Base-by-base conservation (phyloP, 306 rosid genomes). In the Luffa acutangula region DNA sequence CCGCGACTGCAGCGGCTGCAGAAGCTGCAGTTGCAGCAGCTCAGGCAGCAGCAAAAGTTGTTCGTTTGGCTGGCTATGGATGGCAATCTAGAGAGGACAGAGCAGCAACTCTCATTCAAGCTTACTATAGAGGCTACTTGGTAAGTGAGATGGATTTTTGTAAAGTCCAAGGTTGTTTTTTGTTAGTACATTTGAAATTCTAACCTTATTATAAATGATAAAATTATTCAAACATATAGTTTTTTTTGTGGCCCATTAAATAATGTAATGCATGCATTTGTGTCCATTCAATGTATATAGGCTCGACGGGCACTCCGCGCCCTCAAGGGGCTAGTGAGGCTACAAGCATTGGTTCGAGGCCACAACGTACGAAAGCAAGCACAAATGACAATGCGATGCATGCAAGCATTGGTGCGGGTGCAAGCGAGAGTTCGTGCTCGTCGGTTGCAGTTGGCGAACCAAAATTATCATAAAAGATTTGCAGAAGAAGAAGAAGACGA, bases 301-400 rank as follows among this genome's bases (percentile, higher is more conserved):
- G 96, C 97, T 72, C 86, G 99, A 80, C 88, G 99, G 7, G 99
- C 99, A 9, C 48, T 85, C 81, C 91, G 97, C 10, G 99, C 99
- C 0, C 83, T 95, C 84, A 95, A 95, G 83, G 99, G 97, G 34
- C 67, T 95, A 34, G 99, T 95, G 83, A 89, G 97, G 78, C 77
- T 95, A 39, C 99, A 95, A 57, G 99, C 99, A 57, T 84, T 95
- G 48, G 99, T 93, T 80, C 90, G 99, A 80, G 97, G 99, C 15
- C 90, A 95, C 48, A 93, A 93, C 62, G 99, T 95, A 52, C 71
- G 99, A 15, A 95, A 93, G 86, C 99, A 95, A 88, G 97, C 99
- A 9, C 93, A 90, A 33, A 85, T 91, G 96, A 95, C 99, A 49
- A 95, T 95, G 99, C 86, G 97, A 7, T 93, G 99, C 81, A 95